Evolutionary conservation across 2,329 filamentous ascomycete genomes (phyloP), one percentile per base, ranked within the genome.

Genomic region (Trichophyton mentagrophytes): DNA sequence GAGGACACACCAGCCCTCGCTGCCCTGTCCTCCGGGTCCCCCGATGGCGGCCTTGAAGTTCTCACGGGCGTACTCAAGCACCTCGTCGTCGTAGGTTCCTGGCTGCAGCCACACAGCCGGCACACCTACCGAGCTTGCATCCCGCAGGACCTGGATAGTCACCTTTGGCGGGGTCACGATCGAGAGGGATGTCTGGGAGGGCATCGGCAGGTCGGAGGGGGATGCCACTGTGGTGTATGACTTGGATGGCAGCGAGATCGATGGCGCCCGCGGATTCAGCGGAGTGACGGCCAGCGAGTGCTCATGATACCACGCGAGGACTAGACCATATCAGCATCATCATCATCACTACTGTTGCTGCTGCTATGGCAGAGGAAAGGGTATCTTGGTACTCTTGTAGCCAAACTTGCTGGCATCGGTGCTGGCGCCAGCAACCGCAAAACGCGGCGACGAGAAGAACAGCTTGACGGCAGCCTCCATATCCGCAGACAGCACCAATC

Each of bases 361-460:
- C 22, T 25, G 25, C 33, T 13, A 20, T 15, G 25, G 27, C 9
- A 15, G 20, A 53, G 22, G 27, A 13, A 13, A 9, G 7, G 33
- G 33, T 38, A 38, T 9, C 33, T 38, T 25, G n/a, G n/a, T 73
- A 91, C 90, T 85, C 78, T 90, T 91, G 74, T 96, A 87, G 25
- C 93, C 92, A 70, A 88, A 96, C 73, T 96, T 96, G 70, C 80
- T 78, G 46, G 87, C 79, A 74, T 95, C 90, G 59, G 88, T 88
- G 71, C 87, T 92, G 42, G 92, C 92, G 68, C 92, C 92, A 20
- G 91, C 90, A 30, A 96, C 92, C 62, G 92, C 91, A 72, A 92
- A 96, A 66, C 82, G 79, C 27, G 86, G 83, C 6, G 86, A 87
- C 2, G 83, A 80, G 77, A 96, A 95, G 80, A 96, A 96, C 11